These are phyloP conservation scores for Talaromyces funiculosus DNA, from an alignment of 2,329 filamentous ascomycete genomes.

Conservation along the genomic window DNA sequence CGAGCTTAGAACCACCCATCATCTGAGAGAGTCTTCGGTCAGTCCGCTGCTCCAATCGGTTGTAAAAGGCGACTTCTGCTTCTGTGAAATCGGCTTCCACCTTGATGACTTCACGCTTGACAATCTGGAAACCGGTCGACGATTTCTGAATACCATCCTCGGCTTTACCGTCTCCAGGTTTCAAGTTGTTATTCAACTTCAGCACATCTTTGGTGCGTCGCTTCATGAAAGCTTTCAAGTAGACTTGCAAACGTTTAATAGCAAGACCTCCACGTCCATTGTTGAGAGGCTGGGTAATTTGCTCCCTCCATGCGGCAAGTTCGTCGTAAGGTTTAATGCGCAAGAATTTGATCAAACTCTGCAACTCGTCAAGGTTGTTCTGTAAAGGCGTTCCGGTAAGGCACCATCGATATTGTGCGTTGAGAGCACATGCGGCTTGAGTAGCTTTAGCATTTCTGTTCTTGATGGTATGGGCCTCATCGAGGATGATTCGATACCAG, in stretches of 20 bases:
- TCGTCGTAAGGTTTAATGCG: constrained; percentile 89
- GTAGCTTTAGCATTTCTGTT: constrained; percentile 95
- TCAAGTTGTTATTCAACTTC: constrained; percentile 75
- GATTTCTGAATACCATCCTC: constrained; percentile 49
- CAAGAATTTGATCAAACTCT: constrained; percentile 87
- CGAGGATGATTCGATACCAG: constrained; percentile 93
- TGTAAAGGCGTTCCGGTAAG: constrained; percentile 96
- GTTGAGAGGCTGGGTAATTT: constrained; percentile 86
- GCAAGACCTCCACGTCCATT: constrained; percentile 83
- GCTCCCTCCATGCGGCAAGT: constrained; percentile 78
- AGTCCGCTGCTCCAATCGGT: constrained; percentile 73
- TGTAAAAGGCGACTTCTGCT: constrained; percentile 79
- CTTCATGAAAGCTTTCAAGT: constrained; percentile 95
- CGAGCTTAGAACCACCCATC: constrained; percentile 72
- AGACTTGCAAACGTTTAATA: constrained; percentile 75
- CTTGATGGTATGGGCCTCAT: constrained; percentile 98
- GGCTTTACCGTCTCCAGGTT: constrained; percentile 56
- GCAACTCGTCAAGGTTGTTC: constrained; percentile 94
- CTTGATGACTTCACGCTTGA: constrained; percentile 79
- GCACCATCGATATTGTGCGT: constrained; percentile 90
- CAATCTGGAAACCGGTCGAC: constrained; percentile 76
- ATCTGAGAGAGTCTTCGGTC: constrained; percentile 82
- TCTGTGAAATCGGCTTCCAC: constrained; percentile 71
- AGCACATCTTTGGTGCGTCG: constrained; percentile 96
- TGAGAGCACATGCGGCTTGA: constrained; percentile 79